These are phyloP conservation scores for Cryptosporidium andersoni DNA, from an alignment of 169 alveolate species.

Conservation along the genomic window DNA sequence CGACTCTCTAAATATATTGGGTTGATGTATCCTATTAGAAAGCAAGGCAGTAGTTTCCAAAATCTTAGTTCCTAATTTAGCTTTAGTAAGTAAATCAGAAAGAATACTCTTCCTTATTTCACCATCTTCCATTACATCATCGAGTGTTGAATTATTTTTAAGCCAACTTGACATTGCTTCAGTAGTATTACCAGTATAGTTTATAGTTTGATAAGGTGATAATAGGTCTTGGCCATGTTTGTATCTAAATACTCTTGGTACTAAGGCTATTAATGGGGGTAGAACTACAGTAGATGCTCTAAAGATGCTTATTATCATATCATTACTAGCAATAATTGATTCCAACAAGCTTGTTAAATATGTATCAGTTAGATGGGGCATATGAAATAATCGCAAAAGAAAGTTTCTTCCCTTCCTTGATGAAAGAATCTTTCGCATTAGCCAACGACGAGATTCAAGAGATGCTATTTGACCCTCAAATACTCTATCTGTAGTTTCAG, in stretches of 20 bases:
- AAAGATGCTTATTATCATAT: constrained; percentile 8
- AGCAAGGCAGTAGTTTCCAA: constrained; percentile 60
- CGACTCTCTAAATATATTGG: constrained; percentile 46
- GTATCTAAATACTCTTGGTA: constrained; percentile 61
- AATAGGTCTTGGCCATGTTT: constrained; percentile 47
- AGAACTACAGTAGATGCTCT: constrained; percentile 34
- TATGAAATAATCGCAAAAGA: constrained; percentile 33
- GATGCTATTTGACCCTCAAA: constrained; percentile 28
- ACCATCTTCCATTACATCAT: constrained; percentile 17
- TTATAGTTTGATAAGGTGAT: constrained; percentile 52
- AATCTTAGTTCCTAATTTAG: constrained; percentile 35
- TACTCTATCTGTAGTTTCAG: constrained; percentile 2
- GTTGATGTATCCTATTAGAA: constrained; percentile 53
- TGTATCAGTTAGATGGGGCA: constrained; percentile 61
- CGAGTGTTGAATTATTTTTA: not conserved
- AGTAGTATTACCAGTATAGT: constrained; percentile 23
- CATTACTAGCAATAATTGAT: constrained; percentile 26
- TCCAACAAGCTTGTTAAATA: constrained; percentile 43
- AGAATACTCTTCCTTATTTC: constrained; percentile 4
- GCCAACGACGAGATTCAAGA: constrained; percentile 61
- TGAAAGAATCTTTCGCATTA: constrained; percentile 33
- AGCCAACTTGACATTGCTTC: constrained; percentile 31
- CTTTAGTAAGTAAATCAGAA: constrained; percentile 22
- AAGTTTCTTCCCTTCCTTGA: constrained; percentile 57
- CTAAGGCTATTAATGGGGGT: constrained; percentile 67